These are phyloP conservation scores for Amanita phalloides DNA, from an alignment of 768 basidiomycete genomes.

Conservation along the genomic window DNA sequence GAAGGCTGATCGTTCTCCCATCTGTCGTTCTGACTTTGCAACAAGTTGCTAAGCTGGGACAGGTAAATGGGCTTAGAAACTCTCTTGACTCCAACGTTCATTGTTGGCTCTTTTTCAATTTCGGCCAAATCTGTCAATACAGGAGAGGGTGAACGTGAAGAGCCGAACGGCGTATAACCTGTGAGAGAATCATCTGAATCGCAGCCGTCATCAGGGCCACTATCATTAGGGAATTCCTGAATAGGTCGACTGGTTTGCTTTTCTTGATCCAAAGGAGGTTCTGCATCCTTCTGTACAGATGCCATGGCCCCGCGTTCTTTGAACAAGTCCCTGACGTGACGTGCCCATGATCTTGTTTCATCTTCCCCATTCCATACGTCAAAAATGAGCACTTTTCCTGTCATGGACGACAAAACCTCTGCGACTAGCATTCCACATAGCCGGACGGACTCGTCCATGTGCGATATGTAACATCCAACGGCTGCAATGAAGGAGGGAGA, in stretches of 20 bases:
- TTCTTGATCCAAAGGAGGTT: constrained; percentile 5
- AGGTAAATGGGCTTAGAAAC: constrained; percentile 84
- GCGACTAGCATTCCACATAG: constrained; percentile 90
- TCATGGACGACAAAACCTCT: constrained; percentile 59
- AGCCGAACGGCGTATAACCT: constrained; percentile 61
- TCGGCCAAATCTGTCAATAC: constrained; percentile 73
- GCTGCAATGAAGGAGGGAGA: constrained; percentile 56
- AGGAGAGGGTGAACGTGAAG: constrained; percentile 64
- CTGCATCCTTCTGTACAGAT: constrained; percentile 27
- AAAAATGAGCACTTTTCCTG: constrained; percentile 65
- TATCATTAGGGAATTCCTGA: not conserved
- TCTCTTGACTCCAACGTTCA: constrained; percentile 61
- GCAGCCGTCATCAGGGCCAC: constrained; percentile 22
- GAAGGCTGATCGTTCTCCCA: constrained; percentile 41
- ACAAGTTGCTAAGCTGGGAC: constrained; percentile 66
- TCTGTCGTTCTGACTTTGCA: constrained; percentile 46
- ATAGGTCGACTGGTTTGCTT: constrained; percentile 5
- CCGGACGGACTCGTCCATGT: constrained; percentile 66
- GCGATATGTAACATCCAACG: constrained; percentile 66
- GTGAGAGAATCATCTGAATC: constrained; percentile 83
- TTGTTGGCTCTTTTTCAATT: constrained; percentile 77
- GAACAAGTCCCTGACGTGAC: constrained; percentile 45
- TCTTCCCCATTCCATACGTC: constrained; percentile 76
- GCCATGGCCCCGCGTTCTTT: constrained; percentile 38
- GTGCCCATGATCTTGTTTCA: constrained; percentile 53